These are phyloP conservation scores for Didymella glomerata DNA, from an alignment of 2,329 filamentous ascomycete genomes.

Conservation along the genomic window DNA sequence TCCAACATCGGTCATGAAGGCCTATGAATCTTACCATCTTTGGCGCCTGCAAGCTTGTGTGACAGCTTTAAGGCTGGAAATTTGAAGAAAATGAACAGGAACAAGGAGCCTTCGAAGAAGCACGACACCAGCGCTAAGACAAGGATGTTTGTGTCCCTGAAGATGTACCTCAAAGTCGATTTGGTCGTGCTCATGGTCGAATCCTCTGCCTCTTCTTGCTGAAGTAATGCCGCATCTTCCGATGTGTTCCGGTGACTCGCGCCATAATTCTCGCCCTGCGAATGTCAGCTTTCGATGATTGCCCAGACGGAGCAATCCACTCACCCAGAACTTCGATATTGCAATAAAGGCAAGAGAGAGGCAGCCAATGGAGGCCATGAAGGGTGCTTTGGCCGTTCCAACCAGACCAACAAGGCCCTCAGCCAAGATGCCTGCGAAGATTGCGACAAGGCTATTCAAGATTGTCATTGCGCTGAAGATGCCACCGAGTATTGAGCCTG, in stretches of 20 bases:
- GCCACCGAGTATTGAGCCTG: slow-evolving; percentile 55
- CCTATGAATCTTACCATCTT: slow-evolving; percentile 31
- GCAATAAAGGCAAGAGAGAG: slow-evolving; percentile 56
- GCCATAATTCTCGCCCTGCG: slow-evolving; percentile 62
- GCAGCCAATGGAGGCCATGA: slow-evolving; percentile 57
- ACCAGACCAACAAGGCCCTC: slow-evolving; percentile 60
- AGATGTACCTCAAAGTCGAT: slow-evolving; percentile 37
- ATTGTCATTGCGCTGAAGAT: slow-evolving; percentile 66
- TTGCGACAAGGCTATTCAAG: slow-evolving; percentile 57
- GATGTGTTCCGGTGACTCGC: slow-evolving; percentile 27
- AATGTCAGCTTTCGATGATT: slow-evolving; percentile 14
- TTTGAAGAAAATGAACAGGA: slow-evolving; percentile 71
- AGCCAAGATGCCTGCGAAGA: slow-evolving; percentile 62
- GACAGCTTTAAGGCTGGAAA: slow-evolving; percentile 60
- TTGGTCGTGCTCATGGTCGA: slow-evolving; percentile 25
- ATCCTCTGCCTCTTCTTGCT: slow-evolving; percentile 37
- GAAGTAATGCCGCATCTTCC: slow-evolving; percentile 37
- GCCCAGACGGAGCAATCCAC: slow-evolving; percentile 36
- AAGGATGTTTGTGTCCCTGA: slow-evolving; percentile 58
- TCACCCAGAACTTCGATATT: slow-evolving; percentile 61
- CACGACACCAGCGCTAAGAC: slow-evolving; percentile 62
- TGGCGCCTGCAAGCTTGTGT: slow-evolving; percentile 41
- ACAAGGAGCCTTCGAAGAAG: slow-evolving; percentile 69
- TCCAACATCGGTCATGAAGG: not conserved
- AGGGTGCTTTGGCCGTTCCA: slow-evolving; percentile 63